Percentiles rank a stretch among this genome's conserved stretches.
phyloP scores from a whole-genome alignment of 441 rosid genomes.

The Euphorbia schlechtendalii region DNA sequence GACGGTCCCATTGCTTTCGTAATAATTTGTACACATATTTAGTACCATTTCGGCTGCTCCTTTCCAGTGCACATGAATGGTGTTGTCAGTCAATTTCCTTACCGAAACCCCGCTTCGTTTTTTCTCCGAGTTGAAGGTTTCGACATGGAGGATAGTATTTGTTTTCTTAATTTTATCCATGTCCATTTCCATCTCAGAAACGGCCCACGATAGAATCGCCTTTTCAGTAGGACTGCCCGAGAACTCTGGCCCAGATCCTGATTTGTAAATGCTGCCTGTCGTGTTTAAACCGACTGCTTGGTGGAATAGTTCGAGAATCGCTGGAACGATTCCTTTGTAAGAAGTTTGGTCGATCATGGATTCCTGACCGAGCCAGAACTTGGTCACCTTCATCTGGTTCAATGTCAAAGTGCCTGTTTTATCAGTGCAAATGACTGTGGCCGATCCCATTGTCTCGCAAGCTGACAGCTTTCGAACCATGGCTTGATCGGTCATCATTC shows the following conservation, averaged over 20 bases:
- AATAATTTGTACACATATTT: constrained; percentile 54
- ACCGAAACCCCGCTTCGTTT: constrained; percentile 64
- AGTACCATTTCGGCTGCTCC: constrained; percentile 82
- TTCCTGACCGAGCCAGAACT: constrained; percentile 64
- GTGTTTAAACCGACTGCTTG: constrained; percentile 68
- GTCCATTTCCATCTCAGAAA: constrained; percentile 46
- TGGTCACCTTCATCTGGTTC: constrained; percentile 62
- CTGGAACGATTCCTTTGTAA: constrained; percentile 25
- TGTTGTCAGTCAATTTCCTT: constrained; percentile 30
- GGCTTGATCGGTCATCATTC: constrained; percentile 72
- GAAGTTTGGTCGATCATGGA: constrained; percentile 34
- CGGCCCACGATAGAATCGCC: constrained; percentile 77
- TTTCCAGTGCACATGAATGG: constrained; percentile 67
- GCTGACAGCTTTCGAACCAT: constrained; percentile 78
- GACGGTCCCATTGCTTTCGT: constrained; percentile 30
- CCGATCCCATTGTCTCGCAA: constrained; percentile 78
- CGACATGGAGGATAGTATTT: constrained; percentile 45
- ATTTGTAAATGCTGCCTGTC: constrained; percentile 46
- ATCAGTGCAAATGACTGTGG: constrained; percentile 71
- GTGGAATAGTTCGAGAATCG: constrained; percentile 39
- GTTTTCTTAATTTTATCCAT: constrained; percentile 41
- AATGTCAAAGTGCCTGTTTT: constrained; percentile 69
- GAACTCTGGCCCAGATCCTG: constrained; percentile 41
- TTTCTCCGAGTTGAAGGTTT: constrained; percentile 65
- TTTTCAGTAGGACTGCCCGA: constrained; percentile 82